Base-by-base conservation (phyloP, 1,284 basidiomycete species). In the Malassezia cuniculi region DNA sequence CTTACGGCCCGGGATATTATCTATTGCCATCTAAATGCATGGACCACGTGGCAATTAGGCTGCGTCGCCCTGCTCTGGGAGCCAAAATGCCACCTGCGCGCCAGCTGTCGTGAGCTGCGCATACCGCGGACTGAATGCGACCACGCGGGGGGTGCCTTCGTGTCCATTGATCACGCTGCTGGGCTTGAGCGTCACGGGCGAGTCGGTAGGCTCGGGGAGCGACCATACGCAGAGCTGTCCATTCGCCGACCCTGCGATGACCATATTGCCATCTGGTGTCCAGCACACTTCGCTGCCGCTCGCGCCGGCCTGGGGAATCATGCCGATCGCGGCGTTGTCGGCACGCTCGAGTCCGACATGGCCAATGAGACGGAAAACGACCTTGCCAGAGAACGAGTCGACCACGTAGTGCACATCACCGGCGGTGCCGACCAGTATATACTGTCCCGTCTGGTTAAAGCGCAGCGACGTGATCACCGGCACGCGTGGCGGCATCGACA, bases 401-500 rank as follows among this genome's bases (percentile, higher is more conserved):
- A 61, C 17, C 36, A 99, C 74, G 60, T 95, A 97, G 69, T 97
- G 93, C 3, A 81, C 81, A 58, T 83, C 78, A 3, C 83, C 82
- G 1, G 85, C 83, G 41, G 93, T 95, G 27, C 90, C 90, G 12
- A 93, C 79, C 16, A 99, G 76, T 16, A 99, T 71, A 58, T 81
- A 83, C 58, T 84, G 82, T 32, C 86, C 89, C 12, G 49, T 45
- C 57, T 86, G 82, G 59, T 85, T 82, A 69, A 97, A 97, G 2
- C 78, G 71, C 48, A 94, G 72, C 3, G 85, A 89, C 1, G 93
- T 94, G 73, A 93, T 84, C 57, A 79, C 80, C 36, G 87, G 85
- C 14, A 78, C 76, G n/a, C 85, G 78, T 11, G 85, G 84, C n/a
- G 61, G 61, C 47, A 60, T 57, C 9, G 55, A 57, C 7, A 60